phyloP scores from a whole-genome alignment of 2,329 filamentous ascomycete genomes.

The Aspergillus japonicus region DNA sequence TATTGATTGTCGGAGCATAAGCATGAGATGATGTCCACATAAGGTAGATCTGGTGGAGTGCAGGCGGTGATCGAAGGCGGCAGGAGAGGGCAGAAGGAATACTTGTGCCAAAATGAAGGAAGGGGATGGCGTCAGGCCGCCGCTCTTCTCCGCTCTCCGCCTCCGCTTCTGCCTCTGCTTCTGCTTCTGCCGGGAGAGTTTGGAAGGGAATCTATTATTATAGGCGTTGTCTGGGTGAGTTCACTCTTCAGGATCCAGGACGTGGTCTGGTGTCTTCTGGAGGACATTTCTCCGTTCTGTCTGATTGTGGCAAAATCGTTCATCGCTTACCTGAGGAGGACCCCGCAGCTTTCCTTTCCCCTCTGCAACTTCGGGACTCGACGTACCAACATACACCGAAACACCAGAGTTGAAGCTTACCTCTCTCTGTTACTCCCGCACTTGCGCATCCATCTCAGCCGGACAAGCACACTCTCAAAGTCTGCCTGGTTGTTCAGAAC shows the following conservation, averaged over 20 bases:
- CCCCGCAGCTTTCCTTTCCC: neutral
- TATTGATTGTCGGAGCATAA: no score
- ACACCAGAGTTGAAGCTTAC: no score
- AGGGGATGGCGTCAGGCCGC: slow-evolving; percentile 16
- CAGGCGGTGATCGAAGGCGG: slow-evolving; percentile 2
- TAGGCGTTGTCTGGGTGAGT: neutral
- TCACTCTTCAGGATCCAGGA: neutral
- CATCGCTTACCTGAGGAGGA: neutral
- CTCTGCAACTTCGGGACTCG: neutral
- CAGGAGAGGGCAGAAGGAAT: neutral
- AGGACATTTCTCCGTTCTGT: neutral
- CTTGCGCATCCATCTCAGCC: neutral
- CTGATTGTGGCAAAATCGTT: neutral
- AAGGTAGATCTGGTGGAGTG: neutral
- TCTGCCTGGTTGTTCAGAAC: neutral
- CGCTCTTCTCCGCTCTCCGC: slow-evolving; percentile 8
- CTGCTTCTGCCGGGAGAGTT: no score
- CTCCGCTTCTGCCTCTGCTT: no score
- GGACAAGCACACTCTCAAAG: neutral
- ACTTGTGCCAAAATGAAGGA: neutral
- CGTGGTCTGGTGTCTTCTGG: no score
- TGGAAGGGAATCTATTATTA: no score
- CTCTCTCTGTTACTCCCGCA: no score
- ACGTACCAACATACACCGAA: no score
- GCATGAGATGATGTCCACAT: no score